Percentiles rank a stretch among this genome's conserved stretches.
phyloP scores from a whole-genome alignment of 192 early-diverging fungal genomes.

The Linnemannia elongata region DNA sequence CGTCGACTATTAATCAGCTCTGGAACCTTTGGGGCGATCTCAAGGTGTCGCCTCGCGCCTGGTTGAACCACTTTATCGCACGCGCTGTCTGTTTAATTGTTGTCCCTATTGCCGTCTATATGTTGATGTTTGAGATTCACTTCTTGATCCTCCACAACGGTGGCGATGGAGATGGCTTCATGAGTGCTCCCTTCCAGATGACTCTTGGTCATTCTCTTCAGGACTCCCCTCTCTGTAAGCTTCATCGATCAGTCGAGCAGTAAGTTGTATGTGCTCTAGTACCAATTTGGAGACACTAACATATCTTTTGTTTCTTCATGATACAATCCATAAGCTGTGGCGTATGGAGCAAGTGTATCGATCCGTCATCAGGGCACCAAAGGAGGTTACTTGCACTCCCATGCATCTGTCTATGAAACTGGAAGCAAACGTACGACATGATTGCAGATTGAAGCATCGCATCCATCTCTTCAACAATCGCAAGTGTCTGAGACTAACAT shows the following conservation, averaged over 20 bases:
- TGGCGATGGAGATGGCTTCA: conserved; percentile 95
- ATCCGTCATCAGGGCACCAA: conserved; percentile 78
- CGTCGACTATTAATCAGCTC: conserved; percentile 86
- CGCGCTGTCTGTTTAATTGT: conserved; percentile 87
- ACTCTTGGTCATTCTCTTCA: conserved; percentile 79
- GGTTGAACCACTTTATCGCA: conserved; percentile 82
- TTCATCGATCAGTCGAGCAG: neutral
- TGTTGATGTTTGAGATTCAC: conserved; percentile 91
- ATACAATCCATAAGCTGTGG: conserved; percentile 62
- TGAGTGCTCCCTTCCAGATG: conserved; percentile 91
- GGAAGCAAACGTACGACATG: conserved; percentile 79
- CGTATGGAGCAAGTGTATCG: conserved; percentile 70
- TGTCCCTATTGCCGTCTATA: conserved; percentile 83
- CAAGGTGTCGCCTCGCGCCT: conserved; percentile 65
- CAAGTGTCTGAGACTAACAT: conserved; percentile 86
- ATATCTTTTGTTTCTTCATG: conserved; percentile 42
- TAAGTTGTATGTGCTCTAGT: neutral
- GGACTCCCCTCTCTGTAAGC: conserved; percentile 57
- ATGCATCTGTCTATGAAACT: conserved; percentile 70
- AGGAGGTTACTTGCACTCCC: conserved; percentile 86
- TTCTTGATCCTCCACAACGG: conserved; percentile 81
- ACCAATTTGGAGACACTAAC: neutral
- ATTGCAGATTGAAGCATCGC: conserved; percentile 13
- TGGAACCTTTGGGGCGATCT: conserved; percentile 88
- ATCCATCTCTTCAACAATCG: conserved; percentile 67